phyloP scores from a whole-genome alignment of 116 monocot species.

The Dioscorea cayenensis region DNA sequence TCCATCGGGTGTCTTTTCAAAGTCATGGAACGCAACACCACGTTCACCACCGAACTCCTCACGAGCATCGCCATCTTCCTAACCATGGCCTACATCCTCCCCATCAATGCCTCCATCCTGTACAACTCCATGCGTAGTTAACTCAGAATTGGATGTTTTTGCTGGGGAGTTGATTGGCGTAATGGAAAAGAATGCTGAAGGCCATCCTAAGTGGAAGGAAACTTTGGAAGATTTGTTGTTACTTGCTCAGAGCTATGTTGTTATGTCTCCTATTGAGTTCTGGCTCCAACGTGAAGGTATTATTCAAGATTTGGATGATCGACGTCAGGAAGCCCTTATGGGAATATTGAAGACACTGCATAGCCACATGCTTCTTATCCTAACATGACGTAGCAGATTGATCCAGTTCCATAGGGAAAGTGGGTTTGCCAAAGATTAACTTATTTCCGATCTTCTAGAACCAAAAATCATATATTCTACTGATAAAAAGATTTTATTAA shows the following conservation, averaged over 20 bases:
- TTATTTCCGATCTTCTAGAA: slow-evolving; percentile 38
- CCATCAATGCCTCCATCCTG: too few species aligned
- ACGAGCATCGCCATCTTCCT: too few species aligned
- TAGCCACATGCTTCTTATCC: slow-evolving; percentile 92
- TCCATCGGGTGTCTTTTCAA: too few species aligned
- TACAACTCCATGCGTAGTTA: too few species aligned
- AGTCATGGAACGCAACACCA: too few species aligned
- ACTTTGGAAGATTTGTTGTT: slow-evolving; percentile 82
- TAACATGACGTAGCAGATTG: slow-evolving; percentile 92
- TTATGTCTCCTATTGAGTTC: slow-evolving; percentile 80
- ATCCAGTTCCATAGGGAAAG: slow-evolving; percentile 97
- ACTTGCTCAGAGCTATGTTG: slow-evolving; percentile 68
- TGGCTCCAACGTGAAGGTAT: slow-evolving; percentile 99
- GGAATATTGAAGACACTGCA: slow-evolving; percentile 88
- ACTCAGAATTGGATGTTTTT: slow-evolving; percentile 83
- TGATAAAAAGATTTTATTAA: slow-evolving; percentile 29
- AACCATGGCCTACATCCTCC: too few species aligned
- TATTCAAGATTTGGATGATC: slow-evolving; percentile 94
- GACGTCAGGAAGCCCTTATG: slow-evolving; percentile 79
- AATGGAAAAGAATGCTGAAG: slow-evolving; percentile 84
- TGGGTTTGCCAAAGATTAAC: slow-evolving; percentile 75
- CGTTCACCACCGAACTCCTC: too few species aligned
- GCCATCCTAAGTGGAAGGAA: slow-evolving; percentile 90
- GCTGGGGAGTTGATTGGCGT: slow-evolving; percentile 83
- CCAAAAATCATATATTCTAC: slow-evolving; percentile 41